Percentiles rank a stretch among this genome's conserved stretches.
These are phyloP conservation scores for Diaporthe australafricana DNA, from an alignment of 2,329 filamentous ascomycete species.

Conservation along the genomic window DNA sequence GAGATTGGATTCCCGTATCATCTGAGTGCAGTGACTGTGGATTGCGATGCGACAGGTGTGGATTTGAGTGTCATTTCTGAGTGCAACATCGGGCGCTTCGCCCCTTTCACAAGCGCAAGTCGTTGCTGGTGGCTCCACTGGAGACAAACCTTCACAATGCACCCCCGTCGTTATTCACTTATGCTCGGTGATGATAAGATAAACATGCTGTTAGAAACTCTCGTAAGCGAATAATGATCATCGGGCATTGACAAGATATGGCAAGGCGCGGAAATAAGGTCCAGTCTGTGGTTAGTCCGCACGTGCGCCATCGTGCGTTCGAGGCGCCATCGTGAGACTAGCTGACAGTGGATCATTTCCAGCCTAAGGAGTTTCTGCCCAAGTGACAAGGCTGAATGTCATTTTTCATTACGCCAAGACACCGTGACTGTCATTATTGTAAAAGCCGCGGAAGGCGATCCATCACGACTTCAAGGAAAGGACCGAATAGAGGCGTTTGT, in stretches of 20 bases:
- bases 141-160: neutral
- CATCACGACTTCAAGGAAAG: neutral
- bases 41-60: neutral
- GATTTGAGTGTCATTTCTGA: neutral
- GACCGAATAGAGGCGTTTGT: neutral
- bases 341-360: neutral
- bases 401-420: neutral
- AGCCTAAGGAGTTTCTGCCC: neutral
- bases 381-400: neutral
- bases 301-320: neutral
- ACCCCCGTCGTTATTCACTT: neutral
- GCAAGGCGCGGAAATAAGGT: neutral
- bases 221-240: neutral
- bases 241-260: neutral
- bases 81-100: neutral
- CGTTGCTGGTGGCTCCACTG: neutral
- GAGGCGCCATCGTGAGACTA: neutral
- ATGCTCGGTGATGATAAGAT: neutral
- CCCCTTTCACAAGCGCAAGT: neutral
- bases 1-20: slow-evolving; percentile 1
- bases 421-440: neutral
- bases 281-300: neutral
- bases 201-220: neutral
- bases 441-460: slow-evolving; percentile 2
- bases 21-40: neutral